Conservation (phyloP, 148 eudicot species). For the Amaranthus hypochondriacus region DNA sequence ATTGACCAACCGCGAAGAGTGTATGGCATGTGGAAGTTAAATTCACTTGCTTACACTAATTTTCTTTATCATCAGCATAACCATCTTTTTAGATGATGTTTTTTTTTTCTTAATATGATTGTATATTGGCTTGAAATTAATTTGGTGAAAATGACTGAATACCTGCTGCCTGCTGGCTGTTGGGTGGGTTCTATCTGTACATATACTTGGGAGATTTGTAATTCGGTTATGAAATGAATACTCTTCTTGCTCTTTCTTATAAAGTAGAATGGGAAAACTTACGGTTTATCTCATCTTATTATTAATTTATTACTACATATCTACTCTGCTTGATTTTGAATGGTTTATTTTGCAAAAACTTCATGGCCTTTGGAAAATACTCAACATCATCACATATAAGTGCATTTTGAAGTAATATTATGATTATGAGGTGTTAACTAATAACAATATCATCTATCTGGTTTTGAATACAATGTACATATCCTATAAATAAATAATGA, state of each 20-base stretch:
- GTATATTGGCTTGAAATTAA: not conserved
- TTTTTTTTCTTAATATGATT: not conserved
- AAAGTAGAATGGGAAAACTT: not conserved
- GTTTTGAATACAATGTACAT: no score
- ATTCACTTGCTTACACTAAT: not conserved
- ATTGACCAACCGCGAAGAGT: constrained; percentile 72
- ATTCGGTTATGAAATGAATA: not conserved
- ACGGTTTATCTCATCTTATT: not conserved
- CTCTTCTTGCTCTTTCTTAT: not conserved
- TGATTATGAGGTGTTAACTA: no score
- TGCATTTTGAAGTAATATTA: no score
- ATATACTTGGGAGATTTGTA: constrained; percentile 1
- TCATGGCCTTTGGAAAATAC: no score
- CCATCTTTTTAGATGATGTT: not conserved
- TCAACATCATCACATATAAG: no score
- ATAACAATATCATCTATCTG: no score
- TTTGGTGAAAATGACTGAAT: not conserved
- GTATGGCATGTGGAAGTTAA: constrained; percentile 88
- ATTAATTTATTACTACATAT: not conserved
- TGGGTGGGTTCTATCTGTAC: constrained; percentile 1
- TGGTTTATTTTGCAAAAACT: no score
- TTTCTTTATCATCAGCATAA: not conserved
- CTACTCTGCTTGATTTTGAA: no score
- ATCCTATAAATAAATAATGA: no score
- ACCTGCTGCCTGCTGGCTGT: not conserved